Percentiles rank a stretch among this genome's conserved stretches.
These are phyloP conservation scores for Neurospora tetrasperma DNA, from an alignment of 495 filamentous ascomycete species.

Conservation along the genomic window DNA sequence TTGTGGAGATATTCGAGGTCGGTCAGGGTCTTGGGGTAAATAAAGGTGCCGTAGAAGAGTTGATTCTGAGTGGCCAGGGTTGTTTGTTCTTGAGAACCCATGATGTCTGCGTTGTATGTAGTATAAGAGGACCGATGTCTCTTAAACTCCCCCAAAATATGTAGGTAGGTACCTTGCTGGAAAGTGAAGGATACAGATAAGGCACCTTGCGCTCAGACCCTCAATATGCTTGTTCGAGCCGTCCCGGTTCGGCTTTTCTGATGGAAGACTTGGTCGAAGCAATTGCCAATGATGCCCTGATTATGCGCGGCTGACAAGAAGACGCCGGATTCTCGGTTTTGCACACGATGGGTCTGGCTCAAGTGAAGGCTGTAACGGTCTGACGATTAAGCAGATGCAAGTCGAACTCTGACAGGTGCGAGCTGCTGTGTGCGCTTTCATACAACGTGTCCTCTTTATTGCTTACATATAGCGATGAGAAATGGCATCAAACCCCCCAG, in stretches of 20 bases:
- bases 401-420: background rate
- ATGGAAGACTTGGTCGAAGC: background rate
- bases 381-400: background rate
- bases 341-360: background rate
- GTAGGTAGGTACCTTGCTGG: background rate
- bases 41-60: conserved; percentile 44
- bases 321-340: background rate
- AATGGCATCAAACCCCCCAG: background rate
- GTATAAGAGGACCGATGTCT: background rate
- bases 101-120: background rate
- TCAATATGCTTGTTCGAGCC: background rate
- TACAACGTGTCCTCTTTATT: background rate
- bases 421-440: background rate
- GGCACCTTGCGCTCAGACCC: background rate
- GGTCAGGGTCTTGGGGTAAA: conserved; percentile 44
- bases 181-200: background rate
- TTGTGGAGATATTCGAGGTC: conserved; percentile 48
- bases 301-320: background rate
- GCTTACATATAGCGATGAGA: background rate
- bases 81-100: background rate
- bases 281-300: background rate
- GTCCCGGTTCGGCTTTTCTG: background rate
- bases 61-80: conserved; percentile 14
- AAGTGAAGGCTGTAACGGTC: background rate
- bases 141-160: background rate